Conservation (phyloP, 331 rosid genomes). For the Malus hybrid region DNA sequence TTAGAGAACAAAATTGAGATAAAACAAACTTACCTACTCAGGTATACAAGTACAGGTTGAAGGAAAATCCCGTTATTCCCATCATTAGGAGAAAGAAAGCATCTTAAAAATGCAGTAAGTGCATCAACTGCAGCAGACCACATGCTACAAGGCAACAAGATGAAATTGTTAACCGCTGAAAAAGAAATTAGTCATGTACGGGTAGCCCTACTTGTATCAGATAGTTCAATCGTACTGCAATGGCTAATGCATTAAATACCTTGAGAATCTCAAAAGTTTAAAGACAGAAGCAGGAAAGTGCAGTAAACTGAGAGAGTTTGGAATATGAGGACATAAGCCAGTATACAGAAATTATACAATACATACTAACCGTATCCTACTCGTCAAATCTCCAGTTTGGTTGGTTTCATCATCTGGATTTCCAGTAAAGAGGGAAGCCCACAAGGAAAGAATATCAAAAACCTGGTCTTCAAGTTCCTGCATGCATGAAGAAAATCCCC, state of each 20-base stretch:
- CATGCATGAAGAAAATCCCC: conserved; percentile 20
- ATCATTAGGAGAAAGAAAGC: conserved; percentile 60
- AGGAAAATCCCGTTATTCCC: conserved; percentile 51
- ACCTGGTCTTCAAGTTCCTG: conserved; percentile 93
- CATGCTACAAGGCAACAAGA: conserved; percentile 44
- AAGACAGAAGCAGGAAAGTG: neutral
- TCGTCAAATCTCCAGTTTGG: conserved; percentile 54
- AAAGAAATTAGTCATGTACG: neutral
- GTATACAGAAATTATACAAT: neutral
- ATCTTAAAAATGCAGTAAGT: conserved; percentile 71
- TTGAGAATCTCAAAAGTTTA: neutral
- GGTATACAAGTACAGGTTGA: conserved; percentile 86
- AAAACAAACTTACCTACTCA: conserved; percentile 58
- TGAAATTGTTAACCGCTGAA: neutral
- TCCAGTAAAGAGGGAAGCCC: conserved; percentile 71
- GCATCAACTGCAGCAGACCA: conserved; percentile 97
- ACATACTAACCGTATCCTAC: conserved; percentile 51
- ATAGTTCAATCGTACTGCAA: neutral
- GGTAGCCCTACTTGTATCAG: neutral
- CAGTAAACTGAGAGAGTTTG: neutral
- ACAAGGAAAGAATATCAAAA: conserved; percentile 90
- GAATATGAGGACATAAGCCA: neutral
- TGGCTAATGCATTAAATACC: neutral
- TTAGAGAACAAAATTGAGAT: neutral
- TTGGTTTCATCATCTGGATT: conserved; percentile 54